Base-by-base conservation (phyloP, 2,329 filamentous ascomycete genomes). In the Verticillium nubilum region DNA sequence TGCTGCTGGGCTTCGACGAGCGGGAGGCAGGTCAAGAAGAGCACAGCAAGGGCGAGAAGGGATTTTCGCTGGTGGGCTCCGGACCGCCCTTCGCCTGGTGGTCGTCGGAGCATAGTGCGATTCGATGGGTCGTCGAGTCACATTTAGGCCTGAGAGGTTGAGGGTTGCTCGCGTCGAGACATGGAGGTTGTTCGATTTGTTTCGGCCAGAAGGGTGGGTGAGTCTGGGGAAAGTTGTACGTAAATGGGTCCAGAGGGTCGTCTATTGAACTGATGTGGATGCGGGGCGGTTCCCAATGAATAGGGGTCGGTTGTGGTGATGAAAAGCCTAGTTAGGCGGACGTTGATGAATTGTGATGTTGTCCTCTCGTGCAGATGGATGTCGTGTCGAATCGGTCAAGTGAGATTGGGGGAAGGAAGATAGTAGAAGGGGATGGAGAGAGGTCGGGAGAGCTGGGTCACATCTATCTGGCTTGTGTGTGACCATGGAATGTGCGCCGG, bases 1-100 rank as follows among this genome's bases (percentile, higher is more conserved):
- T 81, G 81, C 80, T 86, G 85, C 80, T 85, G 85, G 81, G 83
- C 84, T 68, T 86, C 80, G 76, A 82, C 81, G 65, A 86, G 74
- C 58, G 74, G 73, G 54, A 79, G 68, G 75, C 78, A 83, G 58
- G 84, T 83, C 61, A 88, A 71, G 59, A 87, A 73, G 60, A 87
- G 74, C 63, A 86, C 72, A 67, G 80, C 82, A 71, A 86, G 78
- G 72, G 83, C 81, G 71, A 85, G 70, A 71, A 82, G 68, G 67
- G 77, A 72, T 70, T 74, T 76, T 68, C 77, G 73, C 72, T 80
- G 76, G 61, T 73, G 73, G 64, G 73, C 73, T 70, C 73, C 70
- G 77, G 76, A 74, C 76, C 78, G 76, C 70, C 78, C 80, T 74
- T 82, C 81, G 76, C 81, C 82, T 69, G 80, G 80, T 73, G 84